Evolutionary conservation across 2,329 filamentous ascomycete species (phyloP), one percentile per base, ranked within the genome.

Genomic region (Tricladium varicosporioides): DNA sequence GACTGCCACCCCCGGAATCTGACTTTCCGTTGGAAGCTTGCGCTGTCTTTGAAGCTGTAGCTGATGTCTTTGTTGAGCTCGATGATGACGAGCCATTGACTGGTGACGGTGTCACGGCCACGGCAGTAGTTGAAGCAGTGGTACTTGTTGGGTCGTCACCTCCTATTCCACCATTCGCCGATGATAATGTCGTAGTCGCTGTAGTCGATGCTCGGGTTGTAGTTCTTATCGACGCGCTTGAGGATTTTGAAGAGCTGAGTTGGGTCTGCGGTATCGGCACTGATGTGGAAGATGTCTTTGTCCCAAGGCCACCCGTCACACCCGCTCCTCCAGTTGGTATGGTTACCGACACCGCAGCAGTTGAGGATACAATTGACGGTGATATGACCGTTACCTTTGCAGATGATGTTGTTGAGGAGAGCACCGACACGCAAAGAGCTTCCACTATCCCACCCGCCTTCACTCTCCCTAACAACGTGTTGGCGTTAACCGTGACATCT

Each of bases 381-480:
- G 31, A 18, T 22, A 33, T 36, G 31, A 42, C n/a, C 5, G 27
- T 27, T 7, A 10, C 27, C 11, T 14, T 27, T 5, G 19, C 31
- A 10, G 27, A 8, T 42, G 53, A 47, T 13, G 54, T 57, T 14
- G 57, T 59, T 19, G 61, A 56, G n/a, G 53, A 48, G 46, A 54
- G 48, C 32, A 51, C 33, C 40, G 52, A 44, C 5, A 64, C 64
- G 53, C 69, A 71, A 13, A 71, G 50, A 19, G 67, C 66, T 46
- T 32, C 45, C 18, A 70, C 53, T 27, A 70, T 66, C n/a, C 62
- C 65, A 49, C 69, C 68, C 51, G 46, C 60, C 57, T 63, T 54
- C 1, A 70, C 60, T 14, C 69, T 67, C n/a, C 67, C 69, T n/a
- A 71, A 48, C 22, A 71, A 54, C 13, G 66, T 63, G 42, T 56